Base-by-base conservation (phyloP, 2,329 filamentous ascomycete species). In the Chrysosporium queenslandicum region DNA sequence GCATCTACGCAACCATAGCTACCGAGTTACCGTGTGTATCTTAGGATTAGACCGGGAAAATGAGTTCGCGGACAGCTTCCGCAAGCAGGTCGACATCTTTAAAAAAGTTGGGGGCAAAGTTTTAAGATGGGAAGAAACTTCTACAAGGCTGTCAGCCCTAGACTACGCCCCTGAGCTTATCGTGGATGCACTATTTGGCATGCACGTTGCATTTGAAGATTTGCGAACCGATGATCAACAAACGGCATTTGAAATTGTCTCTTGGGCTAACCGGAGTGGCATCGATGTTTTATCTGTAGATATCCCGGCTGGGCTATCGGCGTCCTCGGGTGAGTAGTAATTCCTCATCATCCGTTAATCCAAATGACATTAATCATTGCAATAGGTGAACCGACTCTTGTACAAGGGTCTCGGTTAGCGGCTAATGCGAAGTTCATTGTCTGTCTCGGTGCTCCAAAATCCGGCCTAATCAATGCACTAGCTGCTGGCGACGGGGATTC, bases 251-350 rank as follows among this genome's bases (percentile, higher is more conserved):
- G 86, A 94, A 63, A 80, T 96, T 63, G 92, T 96, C 62, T 85
- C 89, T 57, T 97, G 90, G 89, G 85, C 88, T 2, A 97, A 96
- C 64, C 84, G 89, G 58, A 87, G 84, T 64, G 86, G 89, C 58
- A 83, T 88, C 0, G 82, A 84, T 53, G 84, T 92, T 2, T 72
- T 98, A 18, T 86, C 89, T 0, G 80, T 98, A n/a, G 91, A 95
- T 64, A 81, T 94, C 4, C 92, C 92, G 0, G 91, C 87, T 0
- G 92, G 92, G 4, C 81, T 95, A 46, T 88, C 91, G 58, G 87
- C 87, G 2, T 81, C 82, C 0, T 83, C 82, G 36, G 88, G 88
- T 61, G 78, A 64, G 42, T 12, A 5, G 21, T 11, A 30, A 3
- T 34, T n/a, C 29, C 27, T 6, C 12, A 1, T 14, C 20, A 6